phyloP scores from a whole-genome alignment of 208 protist genomes.

The Endotrypanum monterogeii region DNA sequence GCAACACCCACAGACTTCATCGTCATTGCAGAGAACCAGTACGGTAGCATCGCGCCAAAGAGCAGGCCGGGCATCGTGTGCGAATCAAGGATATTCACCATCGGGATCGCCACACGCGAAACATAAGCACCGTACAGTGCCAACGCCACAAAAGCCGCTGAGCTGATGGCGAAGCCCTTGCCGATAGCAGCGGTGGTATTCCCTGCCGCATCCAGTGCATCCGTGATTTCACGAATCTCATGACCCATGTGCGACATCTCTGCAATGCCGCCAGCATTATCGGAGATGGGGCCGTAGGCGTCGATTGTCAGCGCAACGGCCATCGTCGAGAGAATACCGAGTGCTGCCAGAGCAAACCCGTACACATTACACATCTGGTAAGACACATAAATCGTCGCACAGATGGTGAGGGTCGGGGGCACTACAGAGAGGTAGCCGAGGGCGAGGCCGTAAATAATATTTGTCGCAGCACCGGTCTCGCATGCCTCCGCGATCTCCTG shows the following conservation, averaged over 20 bases:
- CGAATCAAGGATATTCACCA: slow-evolving; percentile 78
- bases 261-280: slow-evolving; percentile 96
- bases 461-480: slow-evolving; percentile 89
- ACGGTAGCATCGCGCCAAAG: slow-evolving; percentile 94
- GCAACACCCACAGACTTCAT: slow-evolving; percentile 95
- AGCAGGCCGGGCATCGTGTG: slow-evolving; percentile 88
- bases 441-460: slow-evolving; percentile 94
- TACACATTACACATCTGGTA: slow-evolving; percentile 85
- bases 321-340: slow-evolving; percentile 96
- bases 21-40: slow-evolving; percentile 95
- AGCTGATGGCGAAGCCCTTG: slow-evolving; percentile 96
- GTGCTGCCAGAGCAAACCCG: slow-evolving; percentile 93
- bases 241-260: slow-evolving; percentile 91
- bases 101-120: slow-evolving; percentile 60
- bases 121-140: slow-evolving; percentile 94
- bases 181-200: slow-evolving; percentile 97
- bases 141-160: slow-evolving; percentile 92
- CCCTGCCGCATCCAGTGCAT: slow-evolving; percentile 94
- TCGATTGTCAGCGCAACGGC: slow-evolving; percentile 93
- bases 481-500: slow-evolving; percentile 81
- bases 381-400: slow-evolving; percentile 80
- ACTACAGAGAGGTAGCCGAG: slow-evolving; percentile 94
- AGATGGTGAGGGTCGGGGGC: slow-evolving; percentile 90
- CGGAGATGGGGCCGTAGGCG: slow-evolving; percentile 95
- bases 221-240: slow-evolving; percentile 92